These are phyloP conservation scores for Thuidium tamariscinum DNA, from an alignment of 225 moss, liverwort and hornwort genomes.

Conservation along the genomic window DNA sequence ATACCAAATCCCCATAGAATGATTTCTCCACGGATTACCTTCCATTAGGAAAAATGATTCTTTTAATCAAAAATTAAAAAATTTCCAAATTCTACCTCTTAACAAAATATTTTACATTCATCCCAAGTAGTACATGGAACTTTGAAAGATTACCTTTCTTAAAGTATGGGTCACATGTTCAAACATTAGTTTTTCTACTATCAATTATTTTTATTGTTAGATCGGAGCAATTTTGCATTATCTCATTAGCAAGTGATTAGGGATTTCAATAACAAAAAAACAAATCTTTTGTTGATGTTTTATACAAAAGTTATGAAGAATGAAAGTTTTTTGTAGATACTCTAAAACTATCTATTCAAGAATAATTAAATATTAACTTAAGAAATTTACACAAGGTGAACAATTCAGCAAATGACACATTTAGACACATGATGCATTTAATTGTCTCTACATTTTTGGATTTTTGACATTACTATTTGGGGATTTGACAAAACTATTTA, in stretches of 20 bases:
- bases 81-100: neutral
- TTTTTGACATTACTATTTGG: too few relatives aligned
- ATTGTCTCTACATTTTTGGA: too few relatives aligned
- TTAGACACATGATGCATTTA: too few relatives aligned
- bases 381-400: too few relatives aligned
- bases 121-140: neutral
- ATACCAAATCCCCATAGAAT: too few relatives aligned
- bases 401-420: too few relatives aligned
- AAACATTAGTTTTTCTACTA: neutral
- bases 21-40: too few relatives aligned
- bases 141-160: neutral
- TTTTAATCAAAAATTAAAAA: neutral
- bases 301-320: neutral
- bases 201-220: neutral
- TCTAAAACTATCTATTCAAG: too few relatives aligned
- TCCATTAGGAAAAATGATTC: neutral
- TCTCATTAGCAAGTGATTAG: neutral
- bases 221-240: neutral
- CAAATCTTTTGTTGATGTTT: neutral
- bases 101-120: neutral
- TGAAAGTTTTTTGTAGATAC: neutral
- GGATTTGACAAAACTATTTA: too few relatives aligned
- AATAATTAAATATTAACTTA: too few relatives aligned
- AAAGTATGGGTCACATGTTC: rapidly evolving
- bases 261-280: neutral